phyloP scores from a whole-genome alignment of 2,329 filamentous ascomycete genomes.

The Ceratocystis huliohia region DNA sequence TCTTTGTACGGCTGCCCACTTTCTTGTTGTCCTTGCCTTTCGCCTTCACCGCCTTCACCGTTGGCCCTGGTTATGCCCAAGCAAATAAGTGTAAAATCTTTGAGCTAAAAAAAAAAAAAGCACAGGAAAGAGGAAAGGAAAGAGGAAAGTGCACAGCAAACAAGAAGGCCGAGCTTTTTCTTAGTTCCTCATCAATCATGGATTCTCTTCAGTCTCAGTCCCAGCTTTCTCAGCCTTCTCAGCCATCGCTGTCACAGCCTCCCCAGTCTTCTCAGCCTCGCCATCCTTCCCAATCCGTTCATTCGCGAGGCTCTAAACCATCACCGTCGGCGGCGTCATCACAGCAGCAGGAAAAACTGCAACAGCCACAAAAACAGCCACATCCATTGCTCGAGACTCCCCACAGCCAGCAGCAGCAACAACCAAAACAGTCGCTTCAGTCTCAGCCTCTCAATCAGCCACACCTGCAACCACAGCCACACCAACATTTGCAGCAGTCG shows the following conservation, averaged over 20 bases:
- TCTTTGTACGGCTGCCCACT: not conserved
- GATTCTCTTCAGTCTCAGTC: constrained; percentile 19
- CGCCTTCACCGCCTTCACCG: not conserved
- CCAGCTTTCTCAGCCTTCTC: constrained; percentile 16
- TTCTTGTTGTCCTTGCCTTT: not conserved
- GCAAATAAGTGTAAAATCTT: constrained; percentile 6
- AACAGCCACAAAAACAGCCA: constrained; percentile 3
- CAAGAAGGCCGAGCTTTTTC: constrained; percentile 10
- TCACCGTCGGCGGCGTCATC: not conserved
- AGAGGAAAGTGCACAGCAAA: not conserved
- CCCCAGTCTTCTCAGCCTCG: constrained; percentile 19
- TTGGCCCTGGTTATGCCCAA: constrained; percentile 3
- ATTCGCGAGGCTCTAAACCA: constrained; percentile 10
- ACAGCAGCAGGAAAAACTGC: not conserved
- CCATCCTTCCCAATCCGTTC: constrained; percentile 9
- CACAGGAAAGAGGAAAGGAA: not conserved
- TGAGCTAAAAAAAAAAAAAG: constrained; percentile 8
- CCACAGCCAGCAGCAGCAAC: not conserved
- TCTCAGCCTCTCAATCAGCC: constrained; percentile 8
- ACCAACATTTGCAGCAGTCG: not conserved
- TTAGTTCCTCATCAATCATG: constrained; percentile 11
- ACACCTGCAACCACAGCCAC: constrained; percentile 6
- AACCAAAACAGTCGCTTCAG: not conserved
- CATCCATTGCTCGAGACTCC: not conserved
- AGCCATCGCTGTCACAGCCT: constrained; percentile 1